Conservation (phyloP, 345 rosid species). For the Moringa oleifera region DNA sequence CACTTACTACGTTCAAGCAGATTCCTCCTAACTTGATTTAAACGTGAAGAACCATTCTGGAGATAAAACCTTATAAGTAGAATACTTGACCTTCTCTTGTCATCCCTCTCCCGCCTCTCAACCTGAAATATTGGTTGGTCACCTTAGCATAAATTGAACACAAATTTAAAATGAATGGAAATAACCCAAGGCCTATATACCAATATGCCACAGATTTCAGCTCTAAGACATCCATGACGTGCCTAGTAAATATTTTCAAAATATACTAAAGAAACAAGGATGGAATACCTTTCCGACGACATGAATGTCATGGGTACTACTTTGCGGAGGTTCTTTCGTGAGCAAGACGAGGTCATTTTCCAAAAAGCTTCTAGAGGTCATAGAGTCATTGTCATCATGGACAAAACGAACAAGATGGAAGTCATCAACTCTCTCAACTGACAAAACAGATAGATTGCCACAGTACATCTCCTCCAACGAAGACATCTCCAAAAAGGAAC, state of each 20-base stretch:
- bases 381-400: conserved; percentile 60
- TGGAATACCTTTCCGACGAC: conserved; percentile 86
- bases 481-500: conserved; percentile 75
- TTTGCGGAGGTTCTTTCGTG: conserved; percentile 69
- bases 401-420: conserved; percentile 92
- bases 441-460: conserved; percentile 74
- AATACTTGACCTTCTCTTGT: conserved; percentile 62
- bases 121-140: conserved; percentile 48
- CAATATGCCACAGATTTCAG: neutral
- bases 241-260: no score
- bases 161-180: neutral
- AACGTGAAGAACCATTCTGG: conserved; percentile 63
- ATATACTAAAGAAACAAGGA: conserved; percentile 2
- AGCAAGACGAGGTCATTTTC: conserved; percentile 93
- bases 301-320: conserved; percentile 44
- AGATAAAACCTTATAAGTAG: conserved; percentile 75
- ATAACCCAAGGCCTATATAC: neutral
- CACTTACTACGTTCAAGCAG: conserved; percentile 96
- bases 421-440: conserved; percentile 92
- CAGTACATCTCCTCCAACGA: conserved; percentile 75
- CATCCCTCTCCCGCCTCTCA: conserved; percentile 94
- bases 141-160: conserved; percentile 7
- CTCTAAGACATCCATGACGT: neutral
- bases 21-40: conserved; percentile 86
- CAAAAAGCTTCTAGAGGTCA: conserved; percentile 54